These are phyloP conservation scores for Acanthamoeba castellanii DNA, from an alignment of 208 protist genomes.

Conservation along the genomic window DNA sequence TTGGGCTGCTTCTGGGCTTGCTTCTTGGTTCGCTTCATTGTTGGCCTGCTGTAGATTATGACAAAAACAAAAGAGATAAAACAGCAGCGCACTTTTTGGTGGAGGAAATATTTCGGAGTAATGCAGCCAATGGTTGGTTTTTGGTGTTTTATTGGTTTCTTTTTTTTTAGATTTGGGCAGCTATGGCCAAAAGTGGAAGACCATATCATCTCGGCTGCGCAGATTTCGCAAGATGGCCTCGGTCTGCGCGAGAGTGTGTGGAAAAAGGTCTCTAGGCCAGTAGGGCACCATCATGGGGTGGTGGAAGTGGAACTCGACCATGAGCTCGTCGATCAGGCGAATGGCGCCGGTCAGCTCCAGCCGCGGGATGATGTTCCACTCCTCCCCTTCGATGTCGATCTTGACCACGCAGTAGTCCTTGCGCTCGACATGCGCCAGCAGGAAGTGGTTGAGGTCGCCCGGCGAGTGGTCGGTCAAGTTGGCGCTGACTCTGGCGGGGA, in stretches of 20 bases:
- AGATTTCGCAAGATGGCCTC: background rate
- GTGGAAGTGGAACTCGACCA: background rate
- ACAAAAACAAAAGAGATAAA: too few species aligned
- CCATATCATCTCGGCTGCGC: background rate
- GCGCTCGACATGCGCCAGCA: background rate
- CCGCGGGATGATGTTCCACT: background rate
- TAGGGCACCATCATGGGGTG: background rate
- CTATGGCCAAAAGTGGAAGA: background rate
- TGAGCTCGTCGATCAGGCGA: background rate
- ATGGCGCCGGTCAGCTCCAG: background rate
- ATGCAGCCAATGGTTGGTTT: too few species aligned
- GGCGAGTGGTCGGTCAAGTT: background rate
- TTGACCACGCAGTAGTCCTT: constrained; percentile 12
- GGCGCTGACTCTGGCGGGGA: background rate
- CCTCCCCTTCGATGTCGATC: background rate
- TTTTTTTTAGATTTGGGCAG: too few species aligned
- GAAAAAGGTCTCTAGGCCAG: background rate
- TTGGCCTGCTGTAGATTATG: too few species aligned
- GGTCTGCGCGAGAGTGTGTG: background rate
- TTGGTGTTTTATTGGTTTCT: too few species aligned
- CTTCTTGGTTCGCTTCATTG: too few species aligned
- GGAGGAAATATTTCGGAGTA: too few species aligned
- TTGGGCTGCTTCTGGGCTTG: too few species aligned
- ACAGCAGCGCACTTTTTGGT: too few species aligned
- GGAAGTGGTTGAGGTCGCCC: background rate